Conservation (phyloP, 2,329 filamentous ascomycete genomes). For the Penicillium verrucosum region DNA sequence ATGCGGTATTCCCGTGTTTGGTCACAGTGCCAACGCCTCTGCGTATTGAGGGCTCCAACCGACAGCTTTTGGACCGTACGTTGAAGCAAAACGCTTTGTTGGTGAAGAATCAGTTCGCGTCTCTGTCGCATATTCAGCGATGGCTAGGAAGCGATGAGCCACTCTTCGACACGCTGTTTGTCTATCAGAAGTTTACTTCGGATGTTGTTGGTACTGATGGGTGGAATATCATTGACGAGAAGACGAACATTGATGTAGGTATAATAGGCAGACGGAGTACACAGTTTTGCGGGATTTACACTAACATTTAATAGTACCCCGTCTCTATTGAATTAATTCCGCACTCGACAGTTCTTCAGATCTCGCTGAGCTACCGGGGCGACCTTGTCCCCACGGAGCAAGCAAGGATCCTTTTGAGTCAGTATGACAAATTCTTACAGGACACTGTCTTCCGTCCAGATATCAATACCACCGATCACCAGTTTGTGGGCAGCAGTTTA, state of each 20-base stretch:
- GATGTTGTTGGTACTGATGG: slow-evolving; percentile 27
- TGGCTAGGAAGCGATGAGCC: slow-evolving; percentile 63
- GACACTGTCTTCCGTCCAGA: slow-evolving; percentile 55
- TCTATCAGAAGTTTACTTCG: slow-evolving; percentile 65
- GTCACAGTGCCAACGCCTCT: slow-evolving; percentile 72
- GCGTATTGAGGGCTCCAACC: slow-evolving; percentile 54
- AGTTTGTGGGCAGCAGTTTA: slow-evolving; percentile 21
- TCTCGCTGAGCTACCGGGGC: slow-evolving; percentile 65
- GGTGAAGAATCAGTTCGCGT: slow-evolving; percentile 67
- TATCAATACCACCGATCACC: slow-evolving; percentile 40
- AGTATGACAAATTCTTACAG: slow-evolving; percentile 67
- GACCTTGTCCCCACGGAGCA: slow-evolving; percentile 67
- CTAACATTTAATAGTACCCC: slow-evolving; percentile 53
- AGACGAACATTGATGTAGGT: slow-evolving; percentile 62
- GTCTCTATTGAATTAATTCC: slow-evolving; percentile 78
- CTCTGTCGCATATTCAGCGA: slow-evolving; percentile 68
- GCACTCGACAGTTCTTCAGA: slow-evolving; percentile 47
- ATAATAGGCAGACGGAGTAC: not conserved
- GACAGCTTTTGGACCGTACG: slow-evolving; percentile 58
- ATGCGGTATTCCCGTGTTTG: slow-evolving; percentile 72
- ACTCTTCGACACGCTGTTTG: slow-evolving; percentile 81
- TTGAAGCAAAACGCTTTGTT: slow-evolving; percentile 63
- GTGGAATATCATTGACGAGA: slow-evolving; percentile 64
- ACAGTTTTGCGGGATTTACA: not conserved
- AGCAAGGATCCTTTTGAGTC: slow-evolving; percentile 62